phyloP scores from a whole-genome alignment of 495 filamentous ascomycete genomes.

The Talaromyces borbonicus region DNA sequence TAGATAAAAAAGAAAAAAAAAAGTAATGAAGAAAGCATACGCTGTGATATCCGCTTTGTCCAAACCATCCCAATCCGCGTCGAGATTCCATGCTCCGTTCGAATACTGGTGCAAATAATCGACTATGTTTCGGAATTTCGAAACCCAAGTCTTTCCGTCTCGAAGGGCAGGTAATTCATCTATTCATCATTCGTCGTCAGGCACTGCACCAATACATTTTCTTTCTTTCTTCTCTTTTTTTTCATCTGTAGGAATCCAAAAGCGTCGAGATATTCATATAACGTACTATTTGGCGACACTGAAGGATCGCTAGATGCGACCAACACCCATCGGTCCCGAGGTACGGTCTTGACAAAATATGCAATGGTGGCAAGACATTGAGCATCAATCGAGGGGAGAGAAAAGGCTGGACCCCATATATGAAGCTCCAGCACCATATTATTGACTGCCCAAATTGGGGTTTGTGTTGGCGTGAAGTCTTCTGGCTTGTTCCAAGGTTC shows the following conservation, averaged over 20 bases:
- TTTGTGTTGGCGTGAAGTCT: neutral
- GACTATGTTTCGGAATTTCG: slow-evolving; percentile 66
- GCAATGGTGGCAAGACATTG: slow-evolving; percentile 74
- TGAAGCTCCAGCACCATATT: slow-evolving; percentile 58
- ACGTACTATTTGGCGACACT: slow-evolving; percentile 66
- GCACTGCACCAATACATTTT: too few species aligned
- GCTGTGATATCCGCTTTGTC: slow-evolving; percentile 44
- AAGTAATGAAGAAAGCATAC: too few species aligned
- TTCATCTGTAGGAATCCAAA: too few species aligned
- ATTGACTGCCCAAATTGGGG: neutral
- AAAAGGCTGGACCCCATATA: slow-evolving; percentile 85
- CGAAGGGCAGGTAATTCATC: slow-evolving; percentile 66
- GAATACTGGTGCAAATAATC: slow-evolving; percentile 53
- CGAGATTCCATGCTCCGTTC: slow-evolving; percentile 44
- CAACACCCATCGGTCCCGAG: slow-evolving; percentile 57
- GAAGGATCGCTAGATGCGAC: slow-evolving; percentile 66
- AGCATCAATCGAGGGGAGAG: slow-evolving; percentile 79
- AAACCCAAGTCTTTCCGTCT: slow-evolving; percentile 52
- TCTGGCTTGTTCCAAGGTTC: too few species aligned
- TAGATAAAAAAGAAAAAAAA: neutral
- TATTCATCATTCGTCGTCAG: too few species aligned
- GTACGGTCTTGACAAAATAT: slow-evolving; percentile 51
- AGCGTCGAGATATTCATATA: too few species aligned
- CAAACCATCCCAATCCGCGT: slow-evolving; percentile 33
- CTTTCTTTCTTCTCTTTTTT: too few species aligned